Conservation (phyloP, 768 basidiomycete genomes). For the Suillus fuscotomentosus region DNA sequence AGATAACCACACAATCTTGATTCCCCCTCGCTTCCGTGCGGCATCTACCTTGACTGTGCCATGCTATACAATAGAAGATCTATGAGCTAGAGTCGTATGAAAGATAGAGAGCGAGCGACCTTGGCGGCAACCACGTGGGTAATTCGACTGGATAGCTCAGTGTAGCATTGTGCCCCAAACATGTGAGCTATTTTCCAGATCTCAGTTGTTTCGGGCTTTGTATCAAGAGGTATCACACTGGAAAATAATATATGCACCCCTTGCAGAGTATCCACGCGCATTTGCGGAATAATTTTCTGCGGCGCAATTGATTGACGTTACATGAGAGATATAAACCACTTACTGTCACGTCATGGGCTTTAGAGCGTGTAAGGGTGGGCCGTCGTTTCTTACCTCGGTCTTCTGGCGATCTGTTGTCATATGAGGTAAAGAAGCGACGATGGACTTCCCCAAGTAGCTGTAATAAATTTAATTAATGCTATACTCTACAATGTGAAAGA, state of each 20-base stretch:
- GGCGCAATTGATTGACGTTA: constrained; percentile 2
- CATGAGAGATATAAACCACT: constrained; percentile 21
- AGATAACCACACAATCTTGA: constrained; percentile 81
- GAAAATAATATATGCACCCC: constrained; percentile 89
- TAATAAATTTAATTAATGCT: constrained; percentile 2
- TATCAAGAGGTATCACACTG: constrained; percentile 91
- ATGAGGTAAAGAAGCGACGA: constrained; percentile 66
- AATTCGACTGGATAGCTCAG: constrained; percentile 59
- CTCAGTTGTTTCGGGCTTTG: constrained; percentile 73
- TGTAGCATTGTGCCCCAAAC: constrained; percentile 84
- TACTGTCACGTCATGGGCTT: constrained; percentile 77
- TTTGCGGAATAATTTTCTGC: constrained; percentile 81
- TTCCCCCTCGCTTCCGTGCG: constrained; percentile 71
- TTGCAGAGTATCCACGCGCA: constrained; percentile 74
- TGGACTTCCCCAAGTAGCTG: constrained; percentile 87
- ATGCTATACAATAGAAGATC: constrained; percentile 42
- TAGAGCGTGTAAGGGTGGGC: constrained; percentile 24
- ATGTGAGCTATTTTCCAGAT: constrained; percentile 84
- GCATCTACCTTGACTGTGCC: constrained; percentile 91
- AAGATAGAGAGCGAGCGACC: constrained; percentile 38
- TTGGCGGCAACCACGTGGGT: constrained; percentile 95
- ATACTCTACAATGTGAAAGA: background rate
- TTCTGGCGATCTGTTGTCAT: constrained; percentile 42
- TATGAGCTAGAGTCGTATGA: constrained; percentile 8
- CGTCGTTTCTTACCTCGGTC: constrained; percentile 29